These are phyloP conservation scores for Musa itinerans DNA, from an alignment of 176 grass and related monocot species.

Conservation along the genomic window DNA sequence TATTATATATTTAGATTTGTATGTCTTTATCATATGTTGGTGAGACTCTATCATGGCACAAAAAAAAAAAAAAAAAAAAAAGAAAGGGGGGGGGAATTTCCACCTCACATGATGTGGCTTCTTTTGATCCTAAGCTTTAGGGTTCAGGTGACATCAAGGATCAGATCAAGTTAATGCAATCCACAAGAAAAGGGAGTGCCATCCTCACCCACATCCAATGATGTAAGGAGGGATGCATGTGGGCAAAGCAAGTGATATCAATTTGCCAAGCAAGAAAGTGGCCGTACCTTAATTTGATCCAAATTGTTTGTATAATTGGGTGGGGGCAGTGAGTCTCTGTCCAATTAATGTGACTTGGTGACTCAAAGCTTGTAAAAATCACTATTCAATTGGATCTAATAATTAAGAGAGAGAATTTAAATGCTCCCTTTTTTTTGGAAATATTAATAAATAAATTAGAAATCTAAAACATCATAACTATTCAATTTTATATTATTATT, in stretches of 20 bases:
- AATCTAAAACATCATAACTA: too few relatives aligned
- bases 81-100: too few relatives aligned
- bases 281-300: neutral
- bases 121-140: too few relatives aligned
- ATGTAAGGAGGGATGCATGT: neutral
- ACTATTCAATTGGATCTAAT: neutral
- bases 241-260: conserved; percentile 5
- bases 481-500: too few relatives aligned
- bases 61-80: too few relatives aligned
- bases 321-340: conserved; percentile 13
- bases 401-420: too few relatives aligned
- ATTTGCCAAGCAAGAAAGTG: conserved; percentile 1
- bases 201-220: conserved; percentile 4
- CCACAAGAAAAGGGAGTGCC: neutral
- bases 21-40: too few relatives aligned
- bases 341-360: neutral
- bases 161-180: neutral
- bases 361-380: conserved; percentile 17
- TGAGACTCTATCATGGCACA: too few relatives aligned
- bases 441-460: too few relatives aligned
- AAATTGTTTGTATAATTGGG: conserved; percentile 9
- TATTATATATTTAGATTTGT: too few relatives aligned
- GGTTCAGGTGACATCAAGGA: neutral
- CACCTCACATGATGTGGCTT: too few relatives aligned
- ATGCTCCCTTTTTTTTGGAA: too few relatives aligned